Base-by-base conservation (phyloP, 129 eudicot genomes). In the Tagetes patula region DNA sequence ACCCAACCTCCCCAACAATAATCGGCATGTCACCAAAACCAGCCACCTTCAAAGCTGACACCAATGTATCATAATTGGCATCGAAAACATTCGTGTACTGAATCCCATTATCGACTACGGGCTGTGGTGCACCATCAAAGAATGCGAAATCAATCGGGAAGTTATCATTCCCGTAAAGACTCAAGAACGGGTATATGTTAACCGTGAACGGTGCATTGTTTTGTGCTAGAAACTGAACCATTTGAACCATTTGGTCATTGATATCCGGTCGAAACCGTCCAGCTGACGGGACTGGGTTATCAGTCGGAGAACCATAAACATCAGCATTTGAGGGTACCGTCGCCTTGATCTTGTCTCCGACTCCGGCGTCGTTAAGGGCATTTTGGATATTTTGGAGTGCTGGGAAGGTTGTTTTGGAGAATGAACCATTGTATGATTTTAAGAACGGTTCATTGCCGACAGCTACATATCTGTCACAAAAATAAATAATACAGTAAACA, bases 51-150 rank as follows among this genome's bases (percentile, higher is more conserved):
- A 93, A 74, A 67, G 98, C 81, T 32, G 96, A 86, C 36, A 85
- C 95, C 70, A 93, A 79, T 0, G 98, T 93, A 67, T 93, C 98
- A 20, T 85, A 89, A 77, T 89, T 93, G n/a, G 98, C 96, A 49
- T 89, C 98, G 1, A 93, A 90, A 9, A 90, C 96, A 36, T 93
- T 93, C 0, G 88, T 85, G 86, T 93, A 93, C 8, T 67, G 78
- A 8, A 84, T 86, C 42, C 88, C 89, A 31, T 77, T 78, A 67
- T 93, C 98, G 3, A 38, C 72, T 20, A 93, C 75, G 2, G 96
- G 98, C 64, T 56, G 70, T 27, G 78, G 55, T 1, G 59, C 85
- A 2, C 96, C 98, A 52, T 93, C 98, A 49, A 93, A 93, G 75
- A 93, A 93, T 0, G 96, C 98, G 33, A 80, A 93, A 54, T 93